Conservation (phyloP, 176 grass and related monocot species). For the Oryza glumipatula region DNA sequence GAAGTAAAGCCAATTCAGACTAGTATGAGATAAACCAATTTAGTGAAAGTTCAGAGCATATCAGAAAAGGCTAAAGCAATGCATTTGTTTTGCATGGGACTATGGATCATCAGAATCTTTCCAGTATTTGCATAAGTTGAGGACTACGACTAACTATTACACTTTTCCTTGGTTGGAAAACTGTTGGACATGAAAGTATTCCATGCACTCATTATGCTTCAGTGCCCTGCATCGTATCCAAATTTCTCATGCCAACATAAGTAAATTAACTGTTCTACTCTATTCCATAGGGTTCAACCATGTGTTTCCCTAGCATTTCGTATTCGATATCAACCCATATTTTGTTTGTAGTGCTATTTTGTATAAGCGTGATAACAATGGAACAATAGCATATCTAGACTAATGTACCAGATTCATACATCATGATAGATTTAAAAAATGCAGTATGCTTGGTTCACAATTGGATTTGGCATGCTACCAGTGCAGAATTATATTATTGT, state of each 20-base stretch:
- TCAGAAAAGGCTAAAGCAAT: background rate
- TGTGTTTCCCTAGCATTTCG: background rate
- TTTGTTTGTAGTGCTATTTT: slow-evolving; percentile 15
- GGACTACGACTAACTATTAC: slow-evolving; percentile 9
- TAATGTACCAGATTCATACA: background rate
- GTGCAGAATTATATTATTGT: slow-evolving; percentile 24
- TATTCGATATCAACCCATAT: background rate
- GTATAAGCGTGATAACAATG: slow-evolving; percentile 11
- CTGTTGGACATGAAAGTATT: background rate
- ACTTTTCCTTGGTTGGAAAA: slow-evolving; percentile 8
- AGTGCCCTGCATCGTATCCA: background rate
- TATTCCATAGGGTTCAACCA: background rate
- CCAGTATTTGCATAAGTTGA: slow-evolving; percentile 16
- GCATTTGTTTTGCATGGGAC: background rate
- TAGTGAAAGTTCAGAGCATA: background rate
- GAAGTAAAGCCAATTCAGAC: slow-evolving; percentile 6
- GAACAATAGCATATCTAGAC: slow-evolving; percentile 18
- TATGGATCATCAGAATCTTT: slow-evolving; percentile 1
- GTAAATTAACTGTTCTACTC: slow-evolving; percentile 8
- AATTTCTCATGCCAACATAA: slow-evolving; percentile 6
- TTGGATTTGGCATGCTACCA: background rate
- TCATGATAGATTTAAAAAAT: slow-evolving; percentile 2
- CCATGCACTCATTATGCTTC: background rate
- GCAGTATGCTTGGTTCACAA: background rate
- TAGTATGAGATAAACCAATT: slow-evolving; percentile 30